A percentile compares a stretch with the other conserved stretches of the same genome.
Evolutionary conservation across 176 grass and related monocot genomes (phyloP).

Genomic region (Oryza australiensis): DNA sequence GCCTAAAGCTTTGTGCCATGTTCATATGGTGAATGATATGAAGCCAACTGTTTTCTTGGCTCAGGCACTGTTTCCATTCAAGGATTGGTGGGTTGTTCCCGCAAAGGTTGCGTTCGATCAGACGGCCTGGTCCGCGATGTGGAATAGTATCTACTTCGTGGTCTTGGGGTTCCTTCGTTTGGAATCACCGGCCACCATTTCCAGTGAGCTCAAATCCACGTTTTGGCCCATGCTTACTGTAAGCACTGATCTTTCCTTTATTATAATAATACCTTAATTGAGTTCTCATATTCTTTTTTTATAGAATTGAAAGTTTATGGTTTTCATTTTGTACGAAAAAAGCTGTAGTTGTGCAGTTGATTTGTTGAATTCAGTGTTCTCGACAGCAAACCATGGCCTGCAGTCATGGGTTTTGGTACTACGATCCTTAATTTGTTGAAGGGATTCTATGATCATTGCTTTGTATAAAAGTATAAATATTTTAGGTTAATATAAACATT

Average conservation of each 20-base stretch:
- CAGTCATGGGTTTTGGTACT: background rate
- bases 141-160: constrained; percentile 96
- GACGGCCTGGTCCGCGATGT: constrained; percentile 81
- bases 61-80: constrained; percentile 83
- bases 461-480: background rate
- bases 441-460: background rate
- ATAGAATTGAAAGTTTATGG: background rate
- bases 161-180: constrained; percentile 73
- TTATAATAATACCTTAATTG: constrained; percentile 9
- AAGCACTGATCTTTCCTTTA: constrained; percentile 31
- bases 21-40: constrained; percentile 7
- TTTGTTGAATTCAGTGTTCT: background rate
- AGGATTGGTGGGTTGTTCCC: constrained; percentile 96
- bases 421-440: background rate
- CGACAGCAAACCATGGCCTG: background rate
- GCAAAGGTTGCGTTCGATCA: constrained; percentile 91
- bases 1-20: background rate
- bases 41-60: background rate
- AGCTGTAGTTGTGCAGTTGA: background rate
- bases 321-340: background rate
- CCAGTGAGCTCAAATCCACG: constrained; percentile 73
- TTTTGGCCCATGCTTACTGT: constrained; percentile 98
- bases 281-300: background rate
- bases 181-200: constrained; percentile 77
- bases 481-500: background rate